Conservation (phyloP, 495 filamentous ascomycete genomes). For the Neohortaea acidophila region DNA sequence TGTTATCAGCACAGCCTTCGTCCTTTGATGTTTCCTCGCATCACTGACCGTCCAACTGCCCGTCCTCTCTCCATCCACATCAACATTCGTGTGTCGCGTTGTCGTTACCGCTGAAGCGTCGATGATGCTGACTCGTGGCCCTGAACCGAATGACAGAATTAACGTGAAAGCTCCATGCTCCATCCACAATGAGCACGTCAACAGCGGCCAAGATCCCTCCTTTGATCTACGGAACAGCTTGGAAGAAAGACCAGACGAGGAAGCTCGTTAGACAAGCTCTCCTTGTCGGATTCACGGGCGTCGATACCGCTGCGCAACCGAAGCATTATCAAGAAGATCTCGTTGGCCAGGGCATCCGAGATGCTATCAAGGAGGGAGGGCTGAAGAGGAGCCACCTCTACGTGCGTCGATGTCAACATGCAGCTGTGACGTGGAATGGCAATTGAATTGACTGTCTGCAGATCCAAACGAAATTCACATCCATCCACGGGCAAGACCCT, state of each 20-base stretch:
- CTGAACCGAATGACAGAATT: too few relatives aligned
- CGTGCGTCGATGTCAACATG: conserved; percentile 32
- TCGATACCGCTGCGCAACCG: conserved; percentile 71
- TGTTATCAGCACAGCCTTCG: too few relatives aligned
- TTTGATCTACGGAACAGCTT: conserved; percentile 74
- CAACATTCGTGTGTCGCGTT: too few relatives aligned
- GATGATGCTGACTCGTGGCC: too few relatives aligned
- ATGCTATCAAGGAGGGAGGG: conserved; percentile 41
- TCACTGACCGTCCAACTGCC: too few relatives aligned
- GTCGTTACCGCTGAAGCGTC: too few relatives aligned
- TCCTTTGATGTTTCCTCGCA: too few relatives aligned
- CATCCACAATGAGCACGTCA: too few relatives aligned
- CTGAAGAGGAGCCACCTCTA: conserved; percentile 47
- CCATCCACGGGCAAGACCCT: conserved; percentile 42
- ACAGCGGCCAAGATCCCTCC: conserved; percentile 28
- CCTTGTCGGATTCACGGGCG: conserved; percentile 51
- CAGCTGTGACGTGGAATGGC: too few relatives aligned
- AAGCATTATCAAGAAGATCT: conserved; percentile 61
- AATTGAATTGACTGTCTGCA: conserved; percentile 24
- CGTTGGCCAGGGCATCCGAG: conserved; percentile 49
- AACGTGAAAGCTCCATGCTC: too few relatives aligned
- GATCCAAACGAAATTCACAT: conserved; percentile 74
- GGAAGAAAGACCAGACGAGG: conserved; percentile 60
- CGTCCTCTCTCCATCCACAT: too few relatives aligned
- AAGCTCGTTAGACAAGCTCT: conserved; percentile 55